These are phyloP conservation scores for Rhodotorula sp. DNA, from an alignment of 1,284 basidiomycete species.

Conservation along the genomic window DNA sequence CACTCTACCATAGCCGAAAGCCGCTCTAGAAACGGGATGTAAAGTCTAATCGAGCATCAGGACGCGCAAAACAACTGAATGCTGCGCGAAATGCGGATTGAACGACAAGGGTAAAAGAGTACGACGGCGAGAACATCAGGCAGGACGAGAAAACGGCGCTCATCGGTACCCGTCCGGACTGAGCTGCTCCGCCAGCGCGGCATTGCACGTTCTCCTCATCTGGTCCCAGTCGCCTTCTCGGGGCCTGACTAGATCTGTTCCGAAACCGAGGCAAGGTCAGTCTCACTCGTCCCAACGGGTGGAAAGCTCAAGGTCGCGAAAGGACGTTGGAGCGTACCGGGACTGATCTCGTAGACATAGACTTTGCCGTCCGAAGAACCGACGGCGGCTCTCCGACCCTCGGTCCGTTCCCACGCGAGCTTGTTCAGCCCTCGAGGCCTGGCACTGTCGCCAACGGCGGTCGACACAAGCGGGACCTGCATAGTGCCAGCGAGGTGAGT, in stretches of 20 bases:
- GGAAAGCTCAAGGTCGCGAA: neutral
- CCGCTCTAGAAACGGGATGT: too few species aligned
- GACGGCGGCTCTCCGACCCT: conserved; percentile 76
- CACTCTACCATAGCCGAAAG: too few species aligned
- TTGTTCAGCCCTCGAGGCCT: conserved; percentile 85
- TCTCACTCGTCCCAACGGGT: neutral
- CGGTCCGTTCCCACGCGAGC: conserved; percentile 85
- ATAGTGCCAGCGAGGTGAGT: neutral
- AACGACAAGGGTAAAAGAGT: too few species aligned
- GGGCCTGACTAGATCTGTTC: conserved; percentile 32
- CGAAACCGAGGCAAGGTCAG: neutral
- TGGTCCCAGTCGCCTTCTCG: conserved; percentile 38
- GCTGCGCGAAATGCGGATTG: too few species aligned
- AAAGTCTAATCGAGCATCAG: too few species aligned
- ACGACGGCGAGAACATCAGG: too few species aligned
- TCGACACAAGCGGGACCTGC: conserved; percentile 77
- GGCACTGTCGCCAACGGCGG: conserved; percentile 48
- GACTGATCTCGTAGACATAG: conserved; percentile 80
- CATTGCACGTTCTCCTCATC: conserved; percentile 30
- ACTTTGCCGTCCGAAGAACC: conserved; percentile 89
- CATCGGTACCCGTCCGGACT: neutral
- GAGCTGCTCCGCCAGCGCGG: conserved; percentile 12
- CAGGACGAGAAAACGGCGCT: neutral
- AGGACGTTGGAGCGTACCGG: conserved; percentile 13
- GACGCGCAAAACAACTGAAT: too few species aligned